phyloP scores from a whole-genome alignment of 2,329 filamentous ascomycete genomes.

The Helotiales sp. region DNA sequence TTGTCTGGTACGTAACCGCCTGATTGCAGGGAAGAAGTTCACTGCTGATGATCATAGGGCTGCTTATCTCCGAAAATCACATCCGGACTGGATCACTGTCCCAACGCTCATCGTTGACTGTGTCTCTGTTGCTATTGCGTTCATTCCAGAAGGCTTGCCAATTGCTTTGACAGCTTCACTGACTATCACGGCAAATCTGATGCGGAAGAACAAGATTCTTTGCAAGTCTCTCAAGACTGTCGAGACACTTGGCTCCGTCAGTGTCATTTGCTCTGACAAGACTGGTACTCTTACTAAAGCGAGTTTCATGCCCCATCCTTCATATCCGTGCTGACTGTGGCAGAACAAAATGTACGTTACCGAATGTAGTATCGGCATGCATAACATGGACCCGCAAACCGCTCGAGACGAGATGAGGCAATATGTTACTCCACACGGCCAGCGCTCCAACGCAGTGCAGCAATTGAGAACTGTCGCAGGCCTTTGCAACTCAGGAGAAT shows the following conservation, averaged over 20 bases:
- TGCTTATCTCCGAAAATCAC: conserved; percentile 64
- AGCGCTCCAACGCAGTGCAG: conserved; percentile 45
- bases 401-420: conserved; percentile 45
- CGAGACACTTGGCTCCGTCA: conserved; percentile 72
- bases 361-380: conserved; percentile 59
- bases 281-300: conserved; percentile 65
- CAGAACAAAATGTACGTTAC: conserved; percentile 74
- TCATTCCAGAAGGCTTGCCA: conserved; percentile 73
- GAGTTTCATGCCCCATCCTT: background rate
- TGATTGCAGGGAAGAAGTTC: background rate
- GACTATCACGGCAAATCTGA: conserved; percentile 74
- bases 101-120: conserved; percentile 71
- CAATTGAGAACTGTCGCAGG: conserved; percentile 63
- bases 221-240: conserved; percentile 81
- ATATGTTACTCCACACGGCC: conserved; percentile 11
- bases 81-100: conserved; percentile 73
- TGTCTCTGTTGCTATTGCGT: conserved; percentile 71
- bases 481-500: conserved; percentile 75
- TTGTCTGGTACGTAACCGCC: conserved; percentile 57
- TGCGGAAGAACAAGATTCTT: conserved; percentile 74
- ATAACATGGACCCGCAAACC: conserved; percentile 46
- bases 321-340: background rate
- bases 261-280: conserved; percentile 75
- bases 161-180: conserved; percentile 70
- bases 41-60: conserved; percentile 37